These are phyloP conservation scores for Sporothrix variecibatus DNA, from an alignment of 2,329 filamentous ascomycete species.

Conservation along the genomic window DNA sequence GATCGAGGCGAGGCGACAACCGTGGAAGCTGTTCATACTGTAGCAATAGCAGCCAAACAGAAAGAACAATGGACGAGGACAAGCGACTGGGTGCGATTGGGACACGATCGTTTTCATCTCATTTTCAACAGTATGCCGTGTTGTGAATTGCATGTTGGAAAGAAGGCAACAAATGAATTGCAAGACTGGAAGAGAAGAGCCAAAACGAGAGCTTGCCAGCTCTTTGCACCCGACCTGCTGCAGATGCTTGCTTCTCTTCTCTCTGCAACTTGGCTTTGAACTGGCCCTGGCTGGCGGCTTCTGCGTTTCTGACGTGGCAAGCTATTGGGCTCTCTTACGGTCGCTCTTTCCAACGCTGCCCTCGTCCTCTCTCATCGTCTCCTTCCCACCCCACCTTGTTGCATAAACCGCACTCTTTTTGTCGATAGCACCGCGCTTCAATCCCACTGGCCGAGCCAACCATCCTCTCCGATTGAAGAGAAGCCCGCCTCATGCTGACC, in stretches of 20 bases:
- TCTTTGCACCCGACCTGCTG: not conserved
- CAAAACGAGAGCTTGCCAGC: not conserved
- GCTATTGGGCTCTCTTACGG: not conserved
- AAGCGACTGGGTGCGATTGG: not conserved
- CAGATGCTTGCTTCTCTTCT: not conserved
- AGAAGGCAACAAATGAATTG: constrained; percentile 6
- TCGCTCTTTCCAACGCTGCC: not conserved
- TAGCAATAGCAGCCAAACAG: too few species aligned
- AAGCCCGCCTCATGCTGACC: not conserved
- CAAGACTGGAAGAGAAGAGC: not conserved
- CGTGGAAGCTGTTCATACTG: not conserved
- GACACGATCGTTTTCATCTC: not conserved
- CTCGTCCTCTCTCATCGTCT: not conserved
- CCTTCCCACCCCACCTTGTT: not conserved
- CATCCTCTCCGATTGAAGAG: too few species aligned
- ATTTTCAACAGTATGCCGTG: not conserved
- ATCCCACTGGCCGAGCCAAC: not conserved
- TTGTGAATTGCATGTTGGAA: not conserved
- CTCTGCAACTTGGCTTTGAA: not conserved
- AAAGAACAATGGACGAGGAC: not conserved
- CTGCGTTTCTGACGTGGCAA: constrained; percentile 19
- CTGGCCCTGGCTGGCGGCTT: not conserved
- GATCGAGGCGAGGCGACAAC: not conserved
- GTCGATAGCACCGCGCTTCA: not conserved
- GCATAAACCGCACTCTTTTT: constrained; percentile 1